phyloP scores from a whole-genome alignment of 805 yeast genomes.

The Lipomyces yamadae region DNA sequence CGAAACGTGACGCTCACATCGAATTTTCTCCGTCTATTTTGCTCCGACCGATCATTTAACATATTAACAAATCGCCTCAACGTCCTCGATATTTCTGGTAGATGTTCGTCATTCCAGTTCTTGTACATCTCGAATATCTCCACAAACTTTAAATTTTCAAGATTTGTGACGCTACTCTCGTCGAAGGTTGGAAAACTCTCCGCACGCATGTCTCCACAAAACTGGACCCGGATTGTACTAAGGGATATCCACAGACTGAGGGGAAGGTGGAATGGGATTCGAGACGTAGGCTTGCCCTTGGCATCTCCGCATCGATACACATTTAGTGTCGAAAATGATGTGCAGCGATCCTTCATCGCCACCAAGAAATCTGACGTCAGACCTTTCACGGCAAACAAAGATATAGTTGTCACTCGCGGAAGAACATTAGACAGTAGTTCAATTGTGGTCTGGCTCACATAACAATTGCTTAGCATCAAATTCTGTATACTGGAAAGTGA shows the following conservation, averaged over 20 bases:
- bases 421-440: conserved; percentile 19
- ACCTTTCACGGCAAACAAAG: conserved; percentile 16
- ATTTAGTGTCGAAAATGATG: conserved; percentile 12
- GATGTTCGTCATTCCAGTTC: conserved; percentile 3
- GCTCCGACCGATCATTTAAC: background rate
- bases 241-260: conserved; percentile 21
- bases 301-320: conserved; percentile 22
- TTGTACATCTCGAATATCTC: conserved; percentile 9
- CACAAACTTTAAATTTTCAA: conserved; percentile 5
- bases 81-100: background rate
- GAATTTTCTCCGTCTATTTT: background rate
- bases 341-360: conserved; percentile 11
- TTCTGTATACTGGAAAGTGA: conserved; percentile 11
- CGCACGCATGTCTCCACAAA: conserved; percentile 11
- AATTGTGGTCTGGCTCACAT: conserved; percentile 8
- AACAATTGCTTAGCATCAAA: conserved; percentile 19
- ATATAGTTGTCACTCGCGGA: conserved; percentile 16
- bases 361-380: conserved; percentile 15
- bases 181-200: conserved; percentile 9
- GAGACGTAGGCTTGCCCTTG: conserved; percentile 6
- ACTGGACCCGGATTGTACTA: conserved; percentile 12
- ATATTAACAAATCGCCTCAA: background rate
- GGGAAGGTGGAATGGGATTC: conserved; percentile 18
- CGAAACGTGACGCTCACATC: conserved; percentile 12
- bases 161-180: background rate